Evolutionary conservation across 2,329 filamentous ascomycete genomes (phyloP).

Genomic region (Exserohilum rostratum): DNA sequence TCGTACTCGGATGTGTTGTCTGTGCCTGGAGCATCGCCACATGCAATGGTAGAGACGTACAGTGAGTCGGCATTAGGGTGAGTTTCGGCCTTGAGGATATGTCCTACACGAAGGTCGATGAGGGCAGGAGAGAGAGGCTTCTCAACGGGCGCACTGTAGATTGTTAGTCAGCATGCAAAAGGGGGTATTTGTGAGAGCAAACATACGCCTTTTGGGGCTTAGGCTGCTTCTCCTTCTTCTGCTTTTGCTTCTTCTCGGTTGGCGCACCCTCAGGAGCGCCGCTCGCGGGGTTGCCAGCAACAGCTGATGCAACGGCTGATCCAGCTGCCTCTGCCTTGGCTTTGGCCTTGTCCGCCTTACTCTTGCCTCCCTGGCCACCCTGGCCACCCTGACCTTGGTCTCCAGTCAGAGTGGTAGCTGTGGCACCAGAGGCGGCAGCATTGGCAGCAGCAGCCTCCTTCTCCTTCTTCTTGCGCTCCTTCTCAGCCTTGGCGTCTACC

Average conservation of each 20-base stretch:
- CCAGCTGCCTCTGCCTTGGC: conserved; percentile 62
- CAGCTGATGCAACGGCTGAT: conserved; percentile 57
- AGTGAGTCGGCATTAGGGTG: conserved; percentile 97
- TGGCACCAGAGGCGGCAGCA: conserved; percentile 60
- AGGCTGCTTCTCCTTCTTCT: conserved; percentile 88
- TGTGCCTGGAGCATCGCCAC: conserved; percentile 82
- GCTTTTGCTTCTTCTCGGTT: conserved; percentile 68
- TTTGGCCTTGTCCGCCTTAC: conserved; percentile 54
- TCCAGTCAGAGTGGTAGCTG: conserved; percentile 46
- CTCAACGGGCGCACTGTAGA: conserved; percentile 60
- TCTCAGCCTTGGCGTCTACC: conserved; percentile 90
- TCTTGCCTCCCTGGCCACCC: conserved; percentile 51
- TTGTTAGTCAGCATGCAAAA: conserved; percentile 19
- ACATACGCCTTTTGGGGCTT: conserved; percentile 65
- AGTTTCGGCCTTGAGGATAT: conserved; percentile 93
- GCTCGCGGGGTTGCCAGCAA: conserved; percentile 48
- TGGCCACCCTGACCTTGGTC: conserved; percentile 35
- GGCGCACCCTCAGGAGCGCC: conserved; percentile 51
- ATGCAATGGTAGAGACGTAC: conserved; percentile 93
- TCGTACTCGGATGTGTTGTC: conserved; percentile 92
- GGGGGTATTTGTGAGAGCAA: neutral
- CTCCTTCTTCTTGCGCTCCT: conserved; percentile 95
- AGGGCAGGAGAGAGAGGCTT: conserved; percentile 81
- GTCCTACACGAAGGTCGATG: conserved; percentile 94
- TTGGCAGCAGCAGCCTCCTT: conserved; percentile 68